Evolutionary conservation across 2,329 filamentous ascomycete genomes (phyloP).

Genomic region (Fusarium acutatum): DNA sequence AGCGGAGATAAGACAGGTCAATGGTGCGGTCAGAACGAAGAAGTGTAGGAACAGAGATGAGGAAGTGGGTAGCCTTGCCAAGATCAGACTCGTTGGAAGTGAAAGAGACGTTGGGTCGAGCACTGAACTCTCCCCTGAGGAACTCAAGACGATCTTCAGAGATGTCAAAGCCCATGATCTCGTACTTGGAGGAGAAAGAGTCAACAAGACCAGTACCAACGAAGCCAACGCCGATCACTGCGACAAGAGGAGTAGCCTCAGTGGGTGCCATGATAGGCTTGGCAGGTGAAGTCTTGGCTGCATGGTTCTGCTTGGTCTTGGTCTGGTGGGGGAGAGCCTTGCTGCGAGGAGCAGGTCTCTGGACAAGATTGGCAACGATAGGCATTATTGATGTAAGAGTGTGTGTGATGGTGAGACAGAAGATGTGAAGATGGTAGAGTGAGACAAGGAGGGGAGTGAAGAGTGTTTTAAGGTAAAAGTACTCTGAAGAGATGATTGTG

Average conservation of each 20-base stretch:
- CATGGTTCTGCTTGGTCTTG: not conserved
- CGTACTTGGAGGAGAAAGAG: slow-evolving; percentile 51
- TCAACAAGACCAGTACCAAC: slow-evolving; percentile 58
- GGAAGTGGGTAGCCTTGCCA: slow-evolving; percentile 56
- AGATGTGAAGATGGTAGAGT: not conserved
- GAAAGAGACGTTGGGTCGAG: slow-evolving; percentile 38
- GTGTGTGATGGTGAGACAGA: not conserved
- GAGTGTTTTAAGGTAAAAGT: not conserved
- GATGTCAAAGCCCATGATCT: slow-evolving; percentile 57
- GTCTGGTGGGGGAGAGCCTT: not conserved
- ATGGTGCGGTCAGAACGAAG: slow-evolving; percentile 55
- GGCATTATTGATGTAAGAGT: not conserved
- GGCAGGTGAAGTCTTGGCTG: not conserved
- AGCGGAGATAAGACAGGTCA: slow-evolving; percentile 55
- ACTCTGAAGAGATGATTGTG: not conserved
- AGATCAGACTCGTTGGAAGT: slow-evolving; percentile 50
- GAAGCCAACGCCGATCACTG: slow-evolving; percentile 61
- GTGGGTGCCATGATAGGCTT: not conserved
- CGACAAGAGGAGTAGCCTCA: slow-evolving; percentile 47
- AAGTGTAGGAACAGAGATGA: slow-evolving; percentile 62
- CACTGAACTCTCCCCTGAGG: slow-evolving; percentile 42
- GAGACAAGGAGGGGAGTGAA: not conserved
- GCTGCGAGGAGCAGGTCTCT: not conserved
- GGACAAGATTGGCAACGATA: not conserved
- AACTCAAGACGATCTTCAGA: slow-evolving; percentile 49